Evolutionary conservation across 139 green algal genomes (phyloP).

Genomic region (Eudorina sp.): DNA sequence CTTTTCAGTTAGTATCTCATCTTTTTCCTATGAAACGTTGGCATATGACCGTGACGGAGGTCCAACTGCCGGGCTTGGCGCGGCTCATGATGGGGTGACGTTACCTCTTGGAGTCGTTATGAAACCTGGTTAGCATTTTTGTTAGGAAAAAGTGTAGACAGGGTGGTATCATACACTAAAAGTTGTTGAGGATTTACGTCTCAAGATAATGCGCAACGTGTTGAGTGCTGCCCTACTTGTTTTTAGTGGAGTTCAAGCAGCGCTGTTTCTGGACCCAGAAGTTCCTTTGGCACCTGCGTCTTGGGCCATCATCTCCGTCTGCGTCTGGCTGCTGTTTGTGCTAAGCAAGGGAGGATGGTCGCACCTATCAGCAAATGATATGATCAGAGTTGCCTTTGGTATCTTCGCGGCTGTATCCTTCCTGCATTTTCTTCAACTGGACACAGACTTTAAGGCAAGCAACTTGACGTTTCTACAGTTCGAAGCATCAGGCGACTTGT

Average conservation of each 20-base stretch:
- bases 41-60: no score
- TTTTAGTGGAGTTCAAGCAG: neutral
- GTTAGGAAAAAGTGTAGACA: no score
- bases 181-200: no score
- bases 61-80: no score
- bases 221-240: neutral
- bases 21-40: no score
- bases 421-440: slow-evolving; percentile 28
- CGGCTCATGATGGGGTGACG: no score
- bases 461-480: no score
- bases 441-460: slow-evolving; percentile 26
- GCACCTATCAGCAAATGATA: neutral
- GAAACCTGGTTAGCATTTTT: no score
- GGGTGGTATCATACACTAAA: no score
- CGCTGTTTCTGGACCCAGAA: neutral
- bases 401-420: neutral
- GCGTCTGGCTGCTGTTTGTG: slow-evolving; percentile 29
- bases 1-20: no score
- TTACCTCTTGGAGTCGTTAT: no score
- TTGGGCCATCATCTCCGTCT: slow-evolving; percentile 12
- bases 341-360: slow-evolving; percentile 23
- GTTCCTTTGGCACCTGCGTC: neutral
- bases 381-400: neutral
- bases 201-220: neutral
- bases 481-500: no score